Conservation (phyloP, 2,329 filamentous ascomycete species). For the Rutstroemia sp. region DNA sequence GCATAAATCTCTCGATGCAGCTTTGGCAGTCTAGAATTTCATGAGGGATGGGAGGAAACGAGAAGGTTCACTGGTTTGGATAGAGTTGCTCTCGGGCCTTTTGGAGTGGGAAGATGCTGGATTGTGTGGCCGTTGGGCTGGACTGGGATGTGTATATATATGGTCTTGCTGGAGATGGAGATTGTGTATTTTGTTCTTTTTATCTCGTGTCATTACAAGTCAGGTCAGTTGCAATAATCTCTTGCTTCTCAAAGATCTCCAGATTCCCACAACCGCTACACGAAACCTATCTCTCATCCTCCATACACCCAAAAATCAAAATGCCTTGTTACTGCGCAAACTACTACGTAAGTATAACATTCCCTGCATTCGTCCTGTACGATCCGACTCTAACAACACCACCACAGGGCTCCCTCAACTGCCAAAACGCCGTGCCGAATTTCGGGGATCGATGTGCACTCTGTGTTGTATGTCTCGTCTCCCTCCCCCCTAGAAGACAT, state of each 20-base stretch:
- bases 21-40: too few species aligned
- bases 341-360: constrained; percentile 1
- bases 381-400: background rate
- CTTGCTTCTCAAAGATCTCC: background rate
- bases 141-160: too few species aligned
- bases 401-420: constrained; percentile 4
- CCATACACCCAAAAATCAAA: background rate
- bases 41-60: too few species aligned
- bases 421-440: background rate
- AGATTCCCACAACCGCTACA: too few species aligned
- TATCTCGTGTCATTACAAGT: too few species aligned
- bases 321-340: constrained; percentile 9
- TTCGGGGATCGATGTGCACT: constrained; percentile 1
- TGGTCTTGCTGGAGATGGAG: too few species aligned
- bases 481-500: background rate
- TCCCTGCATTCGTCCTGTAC: background rate
- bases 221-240: background rate
- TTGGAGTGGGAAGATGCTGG: too few species aligned
- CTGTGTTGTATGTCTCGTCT: background rate
- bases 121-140: too few species aligned
- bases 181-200: too few species aligned
- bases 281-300: background rate
- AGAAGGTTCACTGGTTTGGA: too few species aligned
- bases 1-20: too few species aligned
- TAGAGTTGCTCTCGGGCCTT: too few species aligned